Base-by-base conservation (phyloP, 305 asterid genomes). In the Fraxinus angustifolia region DNA sequence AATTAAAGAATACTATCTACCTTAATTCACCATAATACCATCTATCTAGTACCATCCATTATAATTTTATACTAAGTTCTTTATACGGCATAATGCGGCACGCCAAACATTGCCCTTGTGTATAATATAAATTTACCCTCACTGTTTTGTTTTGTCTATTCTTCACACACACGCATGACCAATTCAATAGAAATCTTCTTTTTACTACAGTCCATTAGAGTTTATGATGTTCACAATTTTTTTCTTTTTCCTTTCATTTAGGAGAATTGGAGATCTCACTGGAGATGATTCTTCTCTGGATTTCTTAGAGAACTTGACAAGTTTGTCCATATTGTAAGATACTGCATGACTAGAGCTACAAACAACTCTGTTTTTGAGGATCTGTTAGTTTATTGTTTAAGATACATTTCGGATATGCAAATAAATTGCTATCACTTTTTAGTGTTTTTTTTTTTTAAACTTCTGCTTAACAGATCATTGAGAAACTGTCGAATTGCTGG, bases 181-280 rank as follows among this genome's bases (percentile, higher is more conserved):
- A 58, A 58, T 58, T 58, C 70, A 58, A 19, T 58, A 6, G 14
- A 58, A 19, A 58, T 58, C 31, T 58, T 17, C 70, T 19, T 58
- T 58, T 58, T 58, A 58, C 31, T 58, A 21, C 3, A 58, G 70
- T 21, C 31, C 70, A 58, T 58, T 58, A 58, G 28, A 19, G 70
- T 58, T 19, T 58, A 58, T 58, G 30, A 58, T 10, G 2, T 56
- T 78, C 75, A 34, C 77, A 30, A 8, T 35, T 8, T 76, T 11
- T n/a, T 78, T n/a, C 10, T n/a, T 30, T 56, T 83, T 28, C 34
- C 10, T 34, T 17, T 40, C 30, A 48, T 78, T 68, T 73, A 91
- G 96, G 93, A 85, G 96, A 89, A 87, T 90, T 34, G 87, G 96
- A 12, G 91, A 87, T 87, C 88, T 90, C 17, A 83, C 53, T 79